These are phyloP conservation scores for Papiliotrema fonsecae DNA, from an alignment of 1,284 basidiomycete genomes.

Conservation along the genomic window DNA sequence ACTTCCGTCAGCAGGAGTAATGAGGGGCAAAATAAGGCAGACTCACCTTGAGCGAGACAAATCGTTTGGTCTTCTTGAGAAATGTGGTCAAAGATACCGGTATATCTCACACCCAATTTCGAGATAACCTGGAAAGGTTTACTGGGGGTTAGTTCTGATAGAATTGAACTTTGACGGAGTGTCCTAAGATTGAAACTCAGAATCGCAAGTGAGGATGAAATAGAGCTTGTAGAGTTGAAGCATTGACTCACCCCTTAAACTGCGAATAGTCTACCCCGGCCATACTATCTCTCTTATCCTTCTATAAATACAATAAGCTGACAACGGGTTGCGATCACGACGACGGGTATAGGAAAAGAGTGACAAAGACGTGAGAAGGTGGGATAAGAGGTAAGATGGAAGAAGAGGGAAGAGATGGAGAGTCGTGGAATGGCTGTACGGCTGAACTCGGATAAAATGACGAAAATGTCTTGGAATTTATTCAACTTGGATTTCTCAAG, in stretches of 20 bases:
- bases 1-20: conserved; percentile 16
- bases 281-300: no score
- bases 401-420: neutral
- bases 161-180: no score
- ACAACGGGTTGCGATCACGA: no score
- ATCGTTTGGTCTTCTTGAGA: conserved; percentile 42
- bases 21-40: neutral
- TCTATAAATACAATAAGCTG: no score
- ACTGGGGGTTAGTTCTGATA: conserved; percentile 13
- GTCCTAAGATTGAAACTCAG: no score
- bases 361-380: neutral
- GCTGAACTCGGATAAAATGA: no score
- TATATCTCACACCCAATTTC: conserved; percentile 43
- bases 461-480: no score
- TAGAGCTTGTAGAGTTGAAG: neutral
- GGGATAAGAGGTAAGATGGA: neutral
- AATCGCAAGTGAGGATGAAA: no score
- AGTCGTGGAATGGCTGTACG: no score
- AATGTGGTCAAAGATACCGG: conserved; percentile 45
- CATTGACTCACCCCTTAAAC: conserved; percentile 35
- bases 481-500: no score
- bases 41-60: conserved; percentile 40
- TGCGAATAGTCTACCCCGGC: conserved; percentile 34
- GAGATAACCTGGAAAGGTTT: conserved; percentile 46
- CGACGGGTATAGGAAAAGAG: neutral